A percentile compares a stretch with the other conserved stretches of the same genome.
Evolutionary conservation across 1,284 basidiomycete genomes (phyloP).

Genomic region (Veloporphyrellus conicus): DNA sequence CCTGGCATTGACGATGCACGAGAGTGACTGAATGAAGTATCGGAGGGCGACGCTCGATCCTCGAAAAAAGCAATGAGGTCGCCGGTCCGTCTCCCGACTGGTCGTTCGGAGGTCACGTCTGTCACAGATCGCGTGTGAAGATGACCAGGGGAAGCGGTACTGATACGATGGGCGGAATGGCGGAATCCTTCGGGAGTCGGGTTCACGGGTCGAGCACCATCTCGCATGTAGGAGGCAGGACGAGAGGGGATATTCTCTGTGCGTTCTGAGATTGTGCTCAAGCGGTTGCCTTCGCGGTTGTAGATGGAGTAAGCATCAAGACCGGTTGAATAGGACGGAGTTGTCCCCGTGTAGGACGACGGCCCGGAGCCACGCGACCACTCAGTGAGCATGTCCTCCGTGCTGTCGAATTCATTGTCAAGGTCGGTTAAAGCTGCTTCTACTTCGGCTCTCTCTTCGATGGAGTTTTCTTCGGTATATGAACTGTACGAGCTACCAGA

Average conservation of each 20-base stretch:
- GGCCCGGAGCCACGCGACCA: slow-evolving; percentile 44
- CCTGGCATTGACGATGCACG: slow-evolving; percentile 54
- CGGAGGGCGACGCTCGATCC: slow-evolving; percentile 39
- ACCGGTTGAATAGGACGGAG: slow-evolving; percentile 30
- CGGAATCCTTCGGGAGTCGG: slow-evolving; percentile 40
- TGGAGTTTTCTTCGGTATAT: slow-evolving; percentile 44
- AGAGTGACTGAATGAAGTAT: slow-evolving; percentile 39
- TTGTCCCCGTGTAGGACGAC: slow-evolving; percentile 40
- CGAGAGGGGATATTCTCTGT: slow-evolving; percentile 49
- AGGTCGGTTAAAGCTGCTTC: slow-evolving; percentile 61
- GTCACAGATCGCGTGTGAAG: slow-evolving; percentile 26
- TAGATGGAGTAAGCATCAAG: slow-evolving; percentile 34
- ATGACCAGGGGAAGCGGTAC: slow-evolving; percentile 25
- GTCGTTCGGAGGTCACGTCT: slow-evolving; percentile 31
- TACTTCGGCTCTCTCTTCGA: slow-evolving; percentile 52
- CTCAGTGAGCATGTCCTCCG: slow-evolving; percentile 56
- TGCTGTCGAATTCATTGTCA: slow-evolving; percentile 59
- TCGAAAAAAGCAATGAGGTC: slow-evolving; percentile 75
- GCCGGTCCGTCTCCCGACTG: slow-evolving; percentile 56
- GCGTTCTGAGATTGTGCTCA: slow-evolving; percentile 61
- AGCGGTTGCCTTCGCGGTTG: slow-evolving; percentile 39
- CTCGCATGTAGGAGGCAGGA: slow-evolving; percentile 39
- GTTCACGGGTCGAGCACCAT: slow-evolving; percentile 33
- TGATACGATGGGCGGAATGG: slow-evolving; percentile 35
- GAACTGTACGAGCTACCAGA: slow-evolving; percentile 34